phyloP scores from a whole-genome alignment of 2,329 filamentous ascomycete species.

The Metarhizium humberi region DNA sequence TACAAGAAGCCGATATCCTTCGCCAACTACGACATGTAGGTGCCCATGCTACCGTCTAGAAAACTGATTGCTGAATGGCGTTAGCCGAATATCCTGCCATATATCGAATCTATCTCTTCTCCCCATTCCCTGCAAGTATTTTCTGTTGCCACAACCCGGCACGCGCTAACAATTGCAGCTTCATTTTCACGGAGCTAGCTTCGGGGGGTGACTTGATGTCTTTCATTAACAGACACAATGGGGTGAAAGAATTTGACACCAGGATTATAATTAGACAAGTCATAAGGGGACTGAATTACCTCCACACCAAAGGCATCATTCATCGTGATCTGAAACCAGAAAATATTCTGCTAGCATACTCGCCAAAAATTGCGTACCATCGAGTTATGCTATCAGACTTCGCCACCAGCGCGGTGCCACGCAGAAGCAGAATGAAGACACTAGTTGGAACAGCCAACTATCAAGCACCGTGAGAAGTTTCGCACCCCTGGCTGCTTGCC shows the following conservation, averaged over 20 bases:
- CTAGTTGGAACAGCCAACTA: slow-evolving; percentile 36
- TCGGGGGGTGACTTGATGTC: slow-evolving; percentile 45
- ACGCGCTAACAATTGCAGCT: slow-evolving; percentile 24
- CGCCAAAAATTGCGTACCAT: slow-evolving; percentile 30
- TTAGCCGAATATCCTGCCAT: slow-evolving; percentile 45
- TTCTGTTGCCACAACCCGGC: background rate
- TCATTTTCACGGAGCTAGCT: slow-evolving; percentile 48
- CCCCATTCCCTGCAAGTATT: slow-evolving; percentile 33
- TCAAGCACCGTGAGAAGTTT: slow-evolving; percentile 37
- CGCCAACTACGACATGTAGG: slow-evolving; percentile 45
- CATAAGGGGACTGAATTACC: slow-evolving; percentile 33
- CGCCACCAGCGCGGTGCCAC: slow-evolving; percentile 35
- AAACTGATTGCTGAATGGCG: slow-evolving; percentile 8
- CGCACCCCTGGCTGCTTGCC: background rate
- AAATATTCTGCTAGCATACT: slow-evolving; percentile 40
- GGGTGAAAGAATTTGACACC: slow-evolving; percentile 27
- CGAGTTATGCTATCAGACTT: slow-evolving; percentile 44
- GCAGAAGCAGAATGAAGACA: slow-evolving; percentile 32
- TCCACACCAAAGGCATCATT: slow-evolving; percentile 39
- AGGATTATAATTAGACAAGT: slow-evolving; percentile 38
- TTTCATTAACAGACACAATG: slow-evolving; percentile 27
- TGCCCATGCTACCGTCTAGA: background rate
- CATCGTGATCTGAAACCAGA: slow-evolving; percentile 47
- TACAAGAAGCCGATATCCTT: slow-evolving; percentile 43
- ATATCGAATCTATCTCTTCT: slow-evolving; percentile 41